Base-by-base conservation (phyloP, 192 early-diverging fungal genomes). In the Gigaspora rosea region DNA sequence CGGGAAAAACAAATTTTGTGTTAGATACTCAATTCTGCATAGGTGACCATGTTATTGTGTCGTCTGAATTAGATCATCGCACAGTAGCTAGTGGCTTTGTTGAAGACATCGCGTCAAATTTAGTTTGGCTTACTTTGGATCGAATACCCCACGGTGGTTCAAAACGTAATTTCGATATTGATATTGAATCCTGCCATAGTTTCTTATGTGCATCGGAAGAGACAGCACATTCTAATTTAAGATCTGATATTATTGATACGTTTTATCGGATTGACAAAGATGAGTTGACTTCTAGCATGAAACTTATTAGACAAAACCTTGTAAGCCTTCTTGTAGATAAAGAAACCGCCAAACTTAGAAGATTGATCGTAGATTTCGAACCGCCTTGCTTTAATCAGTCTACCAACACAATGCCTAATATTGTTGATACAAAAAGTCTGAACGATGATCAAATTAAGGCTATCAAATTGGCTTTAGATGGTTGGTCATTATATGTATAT, bases 201-300 rank as follows among this genome's bases (percentile, higher is more conserved):
- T 93, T 88, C 74, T 64, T 79, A 36, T 82, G 86, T 4, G n/a
- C 78, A 36, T 70, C 73, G 3, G 78, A 80, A 51, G 35, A 20
- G 10, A 18, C 22, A 35, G 49, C 70, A 77, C 32, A 77, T 73
- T 73, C 86, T 61, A 52, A 76, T 73, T 27, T 80, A 4, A 41
- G 73, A 0, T 78, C 81, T 20, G 78, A 77, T 11, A 85, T 85
- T 50, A 74, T 80, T 8, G 78, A 73, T 50, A 79, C 88, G 9
- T 69, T 80, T 6, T 95, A 90, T 76, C 80, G 94, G 7, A 90
- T 98, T 41, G 95, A 98, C 78, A 93, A 91, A 80, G 95, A 98
- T 77, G 94, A 95, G 75, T 85, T 94, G 80, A 79, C 84, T 3
- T 80, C 85, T 32, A 93, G 90, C 0, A 89, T 96, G 78, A 82